These are phyloP conservation scores for Pleurotus djamor DNA, from an alignment of 768 basidiomycete genomes.

Conservation along the genomic window DNA sequence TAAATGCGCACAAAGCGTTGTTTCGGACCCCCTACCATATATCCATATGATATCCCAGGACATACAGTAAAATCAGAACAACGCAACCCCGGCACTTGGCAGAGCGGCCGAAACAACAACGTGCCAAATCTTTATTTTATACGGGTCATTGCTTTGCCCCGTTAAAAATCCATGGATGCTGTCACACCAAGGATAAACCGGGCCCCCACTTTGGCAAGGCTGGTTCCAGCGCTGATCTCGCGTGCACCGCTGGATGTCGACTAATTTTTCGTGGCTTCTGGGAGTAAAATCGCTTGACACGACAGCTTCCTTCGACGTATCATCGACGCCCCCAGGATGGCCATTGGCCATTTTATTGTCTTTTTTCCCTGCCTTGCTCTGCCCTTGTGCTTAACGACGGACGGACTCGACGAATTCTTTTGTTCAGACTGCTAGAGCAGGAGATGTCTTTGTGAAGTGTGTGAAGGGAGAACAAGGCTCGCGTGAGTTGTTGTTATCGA, in stretches of 20 bases:
- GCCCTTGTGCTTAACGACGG: neutral
- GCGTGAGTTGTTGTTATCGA: neutral
- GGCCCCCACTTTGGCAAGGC: neutral
- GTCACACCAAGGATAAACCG: conserved; percentile 5
- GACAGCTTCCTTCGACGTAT: neutral
- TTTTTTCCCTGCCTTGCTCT: neutral
- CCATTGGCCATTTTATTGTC: too few relatives aligned
- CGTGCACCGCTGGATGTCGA: neutral
- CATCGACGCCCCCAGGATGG: too few relatives aligned
- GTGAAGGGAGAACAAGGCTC: conserved; percentile 6
- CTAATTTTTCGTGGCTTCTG: conserved; percentile 1
- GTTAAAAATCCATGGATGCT: conserved; percentile 5
- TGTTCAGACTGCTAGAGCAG: neutral
- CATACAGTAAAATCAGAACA: neutral
- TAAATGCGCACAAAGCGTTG: neutral
- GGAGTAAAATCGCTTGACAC: neutral
- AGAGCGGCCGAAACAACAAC: conserved; percentile 2
- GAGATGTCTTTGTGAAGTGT: conserved; percentile 1
- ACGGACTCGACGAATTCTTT: neutral
- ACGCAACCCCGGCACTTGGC: neutral
- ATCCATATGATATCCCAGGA: conserved; percentile 5
- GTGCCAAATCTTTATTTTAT: neutral
- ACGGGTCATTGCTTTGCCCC: conserved; percentile 1
- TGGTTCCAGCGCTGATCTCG: conserved; percentile 4
- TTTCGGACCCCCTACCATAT: neutral